phyloP scores from a whole-genome alignment of 2,329 filamentous ascomycete species.

The Conoideocrella luteorostrata region DNA sequence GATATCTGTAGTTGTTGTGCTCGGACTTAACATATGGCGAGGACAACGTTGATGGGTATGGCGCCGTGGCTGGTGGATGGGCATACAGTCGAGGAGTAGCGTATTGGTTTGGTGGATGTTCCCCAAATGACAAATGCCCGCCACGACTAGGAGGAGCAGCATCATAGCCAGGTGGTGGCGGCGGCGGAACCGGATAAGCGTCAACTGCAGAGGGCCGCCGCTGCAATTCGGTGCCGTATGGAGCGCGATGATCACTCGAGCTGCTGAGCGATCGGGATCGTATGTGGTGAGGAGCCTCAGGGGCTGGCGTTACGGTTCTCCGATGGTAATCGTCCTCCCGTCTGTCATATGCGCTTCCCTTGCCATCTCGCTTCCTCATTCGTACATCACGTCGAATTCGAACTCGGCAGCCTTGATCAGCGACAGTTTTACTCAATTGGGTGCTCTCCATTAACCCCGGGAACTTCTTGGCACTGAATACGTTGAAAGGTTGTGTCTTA shows the following conservation, averaged over 20 bases:
- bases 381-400: slow-evolving; percentile 90
- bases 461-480: slow-evolving; percentile 98
- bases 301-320: slow-evolving; percentile 28
- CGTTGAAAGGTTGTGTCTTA: slow-evolving; percentile 78
- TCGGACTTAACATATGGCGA: slow-evolving; percentile 32
- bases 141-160: slow-evolving; percentile 16
- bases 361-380: slow-evolving; percentile 77
- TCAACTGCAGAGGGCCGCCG: slow-evolving; percentile 44
- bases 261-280: slow-evolving; percentile 57
- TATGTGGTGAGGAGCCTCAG: slow-evolving; percentile 24
- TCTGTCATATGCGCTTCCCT: slow-evolving; percentile 49
- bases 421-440: slow-evolving; percentile 77
- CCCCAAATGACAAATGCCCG: slow-evolving; percentile 29
- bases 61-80: slow-evolving; percentile 26
- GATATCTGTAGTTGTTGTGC: slow-evolving; percentile 33
- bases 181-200: slow-evolving; percentile 32
- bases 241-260: slow-evolving; percentile 43
- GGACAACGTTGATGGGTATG: slow-evolving; percentile 31
- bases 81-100: slow-evolving; percentile 31
- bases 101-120: slow-evolving; percentile 27
- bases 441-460: slow-evolving; percentile 90
- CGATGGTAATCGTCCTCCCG: slow-evolving; percentile 59
- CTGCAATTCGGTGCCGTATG: slow-evolving; percentile 33
- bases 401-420: slow-evolving; percentile 94
- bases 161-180: slow-evolving; percentile 25